Evolutionary conservation across 768 basidiomycete species (phyloP).

Genomic region (Auricularia heimuer): DNA sequence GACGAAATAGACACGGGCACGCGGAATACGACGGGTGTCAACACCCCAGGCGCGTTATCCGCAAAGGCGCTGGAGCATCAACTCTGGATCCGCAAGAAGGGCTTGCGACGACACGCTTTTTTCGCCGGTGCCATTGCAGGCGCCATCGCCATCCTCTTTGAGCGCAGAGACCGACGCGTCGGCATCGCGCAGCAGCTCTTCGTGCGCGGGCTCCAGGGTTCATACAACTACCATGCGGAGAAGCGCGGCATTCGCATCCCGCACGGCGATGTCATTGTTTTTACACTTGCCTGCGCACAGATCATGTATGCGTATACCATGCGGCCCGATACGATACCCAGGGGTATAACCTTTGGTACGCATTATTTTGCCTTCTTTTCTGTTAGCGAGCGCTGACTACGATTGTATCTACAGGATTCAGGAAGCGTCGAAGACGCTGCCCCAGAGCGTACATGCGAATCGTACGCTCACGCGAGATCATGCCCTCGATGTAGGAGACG

Average conservation of each 20-base stretch:
- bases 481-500: constrained; percentile 40
- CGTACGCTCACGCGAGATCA: constrained; percentile 48
- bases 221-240: constrained; percentile 69
- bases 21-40: neutral
- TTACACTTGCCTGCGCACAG: constrained; percentile 74
- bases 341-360: constrained; percentile 64
- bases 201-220: constrained; percentile 85
- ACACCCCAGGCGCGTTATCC: constrained; percentile 35
- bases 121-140: constrained; percentile 71
- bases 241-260: constrained; percentile 63
- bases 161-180: constrained; percentile 52
- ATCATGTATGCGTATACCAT: constrained; percentile 74
- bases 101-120: constrained; percentile 68
- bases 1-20: neutral
- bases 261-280: constrained; percentile 75
- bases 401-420: constrained; percentile 45
- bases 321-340: constrained; percentile 76
- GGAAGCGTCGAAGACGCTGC: constrained; percentile 54
- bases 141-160: constrained; percentile 63
- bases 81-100: constrained; percentile 53
- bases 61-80: constrained; percentile 55
- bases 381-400: neutral
- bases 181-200: constrained; percentile 82
- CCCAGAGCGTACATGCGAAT: constrained; percentile 52
- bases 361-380: constrained; percentile 1